Base-by-base conservation (phyloP, 2,329 filamentous ascomycete species). In the Lecanicillium sp. region DNA sequence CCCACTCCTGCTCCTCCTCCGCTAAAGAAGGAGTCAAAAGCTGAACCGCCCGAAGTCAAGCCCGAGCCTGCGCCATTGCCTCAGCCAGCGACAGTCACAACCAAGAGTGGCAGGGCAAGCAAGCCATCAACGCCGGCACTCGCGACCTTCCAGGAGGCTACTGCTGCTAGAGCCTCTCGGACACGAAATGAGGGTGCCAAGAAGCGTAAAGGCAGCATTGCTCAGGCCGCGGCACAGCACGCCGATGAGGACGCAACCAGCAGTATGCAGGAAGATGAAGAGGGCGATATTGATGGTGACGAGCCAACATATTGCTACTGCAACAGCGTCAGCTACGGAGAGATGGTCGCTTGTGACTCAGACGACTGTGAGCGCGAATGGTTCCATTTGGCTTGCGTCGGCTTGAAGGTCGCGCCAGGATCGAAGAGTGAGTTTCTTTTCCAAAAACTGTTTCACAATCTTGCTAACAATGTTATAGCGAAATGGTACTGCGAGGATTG, bases 401-500 rank as follows among this genome's bases (percentile, higher is more conserved):
- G 87, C 21, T 67, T 93, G 58, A 86, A 84, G 57, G 85, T 85
- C 51, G 85, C 87, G 44, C 87, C 87, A n/a, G 83, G 79, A 50
- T 81, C 81, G 54, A 88, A 84, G 65, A 79, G 84, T 87, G 67
- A 73, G 82, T 78, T 54, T 51, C 17, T 27, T 45, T 24, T 27
- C 12, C 21, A 5, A 2, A 15, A 27, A 8, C 15, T 21, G 29
- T 27, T 20, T 33, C 10, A 23, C 2, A 29, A 9, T 15, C 35
- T 35, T 44, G 53, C 65, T 64, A 61, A 70, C 58, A 7, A 33
- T 11, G 26, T 40, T 48, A 20, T 58, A 87, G 84, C 83, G 44
- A 88, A 87, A 78, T 90, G 86, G 86, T 90, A 86, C 59, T 90
- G 86, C 62, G 83, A 86, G 52, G 84, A 88, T 59, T 90, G 86